phyloP scores from a whole-genome alignment of 805 yeast species.

The Clavispora asparagi region DNA sequence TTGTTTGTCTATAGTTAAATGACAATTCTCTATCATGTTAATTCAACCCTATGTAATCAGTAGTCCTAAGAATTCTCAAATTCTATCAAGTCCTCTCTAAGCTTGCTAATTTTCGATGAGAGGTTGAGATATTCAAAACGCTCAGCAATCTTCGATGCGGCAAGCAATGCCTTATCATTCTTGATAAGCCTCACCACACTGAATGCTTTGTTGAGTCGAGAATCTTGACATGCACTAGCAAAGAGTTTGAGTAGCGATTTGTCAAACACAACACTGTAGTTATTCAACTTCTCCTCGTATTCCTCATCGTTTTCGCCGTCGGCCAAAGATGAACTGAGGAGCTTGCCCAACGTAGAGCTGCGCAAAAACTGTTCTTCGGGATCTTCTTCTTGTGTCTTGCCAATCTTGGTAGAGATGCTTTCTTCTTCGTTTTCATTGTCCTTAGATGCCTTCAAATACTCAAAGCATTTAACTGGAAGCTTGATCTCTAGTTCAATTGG shows the following conservation, averaged over 20 bases:
- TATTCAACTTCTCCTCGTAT: slow-evolving; percentile 45
- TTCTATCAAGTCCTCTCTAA: slow-evolving; percentile 31
- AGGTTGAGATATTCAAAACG: slow-evolving; percentile 41
- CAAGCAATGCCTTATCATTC: slow-evolving; percentile 73
- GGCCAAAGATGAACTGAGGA: slow-evolving; percentile 48
- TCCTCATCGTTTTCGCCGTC: slow-evolving; percentile 31
- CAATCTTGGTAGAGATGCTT: slow-evolving; percentile 6
- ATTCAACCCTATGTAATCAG: not conserved
- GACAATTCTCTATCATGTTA: not conserved
- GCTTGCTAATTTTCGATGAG: slow-evolving; percentile 31
- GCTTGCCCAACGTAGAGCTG: slow-evolving; percentile 54
- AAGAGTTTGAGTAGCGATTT: slow-evolving; percentile 72
- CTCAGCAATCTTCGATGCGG: slow-evolving; percentile 81
- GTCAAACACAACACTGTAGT: slow-evolving; percentile 59
- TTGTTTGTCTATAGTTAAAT: not conserved
- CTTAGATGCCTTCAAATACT: slow-evolving; percentile 22
- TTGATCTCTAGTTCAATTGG: slow-evolving; percentile 72
- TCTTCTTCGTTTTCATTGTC: slow-evolving; percentile 24
- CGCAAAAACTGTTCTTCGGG: slow-evolving; percentile 66
- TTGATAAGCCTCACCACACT: slow-evolving; percentile 64
- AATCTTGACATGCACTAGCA: slow-evolving; percentile 66
- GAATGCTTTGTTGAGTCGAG: slow-evolving; percentile 59
- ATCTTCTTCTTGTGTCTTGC: slow-evolving; percentile 21
- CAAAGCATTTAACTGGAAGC: slow-evolving; percentile 48
- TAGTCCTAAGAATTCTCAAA: slow-evolving; percentile 13